A percentile compares a stretch with the other conserved stretches of the same genome.
Conservation (phyloP, 1,139 yeast species). For the Suhomyces chickasaworum region DNA sequence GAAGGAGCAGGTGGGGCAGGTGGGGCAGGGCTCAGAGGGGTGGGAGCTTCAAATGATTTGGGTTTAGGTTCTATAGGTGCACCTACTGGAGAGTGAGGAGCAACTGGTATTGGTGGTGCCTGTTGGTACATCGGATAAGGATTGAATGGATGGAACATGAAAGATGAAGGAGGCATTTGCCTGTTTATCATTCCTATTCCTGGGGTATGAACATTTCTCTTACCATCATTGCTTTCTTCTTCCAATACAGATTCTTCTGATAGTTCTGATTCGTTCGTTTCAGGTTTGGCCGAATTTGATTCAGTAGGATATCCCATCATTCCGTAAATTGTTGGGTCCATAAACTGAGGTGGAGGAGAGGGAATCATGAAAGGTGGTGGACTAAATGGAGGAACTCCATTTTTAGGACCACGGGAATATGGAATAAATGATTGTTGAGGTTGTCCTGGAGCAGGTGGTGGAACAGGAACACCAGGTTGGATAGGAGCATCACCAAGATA, state of each 20-base stretch:
- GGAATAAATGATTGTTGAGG: slow-evolving; percentile 13
- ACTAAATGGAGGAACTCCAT: slow-evolving; percentile 33
- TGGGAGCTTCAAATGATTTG: slow-evolving; percentile 7
- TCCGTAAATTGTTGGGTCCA: slow-evolving; percentile 41
- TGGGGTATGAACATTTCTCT: slow-evolving; percentile 26
- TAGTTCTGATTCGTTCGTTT: slow-evolving; percentile 4
- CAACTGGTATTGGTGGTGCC: slow-evolving; percentile 17
- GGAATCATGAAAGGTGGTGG: slow-evolving; percentile 48
- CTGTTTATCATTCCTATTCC: slow-evolving; percentile 48
- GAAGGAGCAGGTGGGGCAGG: slow-evolving; percentile 6
- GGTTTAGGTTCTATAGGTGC: slow-evolving; percentile 15
- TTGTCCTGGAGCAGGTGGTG: slow-evolving; percentile 15
- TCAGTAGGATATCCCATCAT: slow-evolving; percentile 27
- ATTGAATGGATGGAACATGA: slow-evolving; percentile 52
- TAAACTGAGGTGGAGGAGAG: slow-evolving; percentile 38
- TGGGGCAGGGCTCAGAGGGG: slow-evolving; percentile 1
- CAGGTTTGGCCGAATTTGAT: slow-evolving; percentile 1
- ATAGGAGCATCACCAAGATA: slow-evolving; percentile 32
- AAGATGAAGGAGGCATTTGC: slow-evolving; percentile 34
- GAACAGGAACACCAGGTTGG: slow-evolving; percentile 18
- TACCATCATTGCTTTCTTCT: slow-evolving; percentile 10
- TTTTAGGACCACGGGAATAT: slow-evolving; percentile 23
- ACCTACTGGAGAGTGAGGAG: slow-evolving; percentile 15
- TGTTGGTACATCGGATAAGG: slow-evolving; percentile 50
- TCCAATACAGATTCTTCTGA: slow-evolving; percentile 9